Conservation (phyloP, 169 alveolate species). For the Cryptosporidium meleagridis region DNA sequence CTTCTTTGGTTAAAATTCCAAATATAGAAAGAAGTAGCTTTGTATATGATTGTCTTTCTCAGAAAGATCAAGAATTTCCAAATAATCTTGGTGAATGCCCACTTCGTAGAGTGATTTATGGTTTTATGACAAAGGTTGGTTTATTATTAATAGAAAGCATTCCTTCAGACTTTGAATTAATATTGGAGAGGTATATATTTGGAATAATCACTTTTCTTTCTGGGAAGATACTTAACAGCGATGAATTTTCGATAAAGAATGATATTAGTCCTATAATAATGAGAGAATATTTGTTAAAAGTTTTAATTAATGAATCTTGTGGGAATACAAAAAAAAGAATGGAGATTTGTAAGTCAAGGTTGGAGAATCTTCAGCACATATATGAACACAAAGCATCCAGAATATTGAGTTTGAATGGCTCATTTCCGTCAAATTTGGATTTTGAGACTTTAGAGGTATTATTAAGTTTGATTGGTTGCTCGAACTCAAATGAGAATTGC, state of each 20-base stretch:
- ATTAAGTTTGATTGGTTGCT: not conserved
- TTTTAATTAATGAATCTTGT: not conserved
- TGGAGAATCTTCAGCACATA: slow-evolving; percentile 17
- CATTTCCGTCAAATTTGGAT: slow-evolving; percentile 13
- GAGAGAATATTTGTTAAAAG: not conserved
- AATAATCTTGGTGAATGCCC: not conserved
- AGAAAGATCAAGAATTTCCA: not conserved
- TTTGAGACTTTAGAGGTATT: slow-evolving; percentile 20
- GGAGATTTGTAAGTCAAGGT: slow-evolving; percentile 14
- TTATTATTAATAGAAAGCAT: not conserved
- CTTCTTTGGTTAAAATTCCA: slow-evolving; percentile 11
- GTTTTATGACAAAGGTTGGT: slow-evolving; percentile 15
- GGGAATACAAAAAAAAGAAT: not conserved
- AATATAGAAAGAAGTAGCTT: not conserved
- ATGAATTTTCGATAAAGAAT: not conserved
- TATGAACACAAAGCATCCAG: slow-evolving; percentile 25
- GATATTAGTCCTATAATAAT: not conserved
- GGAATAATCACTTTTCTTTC: slow-evolving; percentile 4
- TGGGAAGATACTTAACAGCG: not conserved
- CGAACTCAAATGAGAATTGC: not conserved
- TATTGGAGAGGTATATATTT: slow-evolving; percentile 4
- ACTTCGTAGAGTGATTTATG: not conserved
- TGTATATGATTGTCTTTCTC: not conserved
- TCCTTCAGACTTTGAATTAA: slow-evolving; percentile 20
- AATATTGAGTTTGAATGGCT: slow-evolving; percentile 44